phyloP scores from a whole-genome alignment of 257 asterid species.

The Capsicum rhomboideum region DNA sequence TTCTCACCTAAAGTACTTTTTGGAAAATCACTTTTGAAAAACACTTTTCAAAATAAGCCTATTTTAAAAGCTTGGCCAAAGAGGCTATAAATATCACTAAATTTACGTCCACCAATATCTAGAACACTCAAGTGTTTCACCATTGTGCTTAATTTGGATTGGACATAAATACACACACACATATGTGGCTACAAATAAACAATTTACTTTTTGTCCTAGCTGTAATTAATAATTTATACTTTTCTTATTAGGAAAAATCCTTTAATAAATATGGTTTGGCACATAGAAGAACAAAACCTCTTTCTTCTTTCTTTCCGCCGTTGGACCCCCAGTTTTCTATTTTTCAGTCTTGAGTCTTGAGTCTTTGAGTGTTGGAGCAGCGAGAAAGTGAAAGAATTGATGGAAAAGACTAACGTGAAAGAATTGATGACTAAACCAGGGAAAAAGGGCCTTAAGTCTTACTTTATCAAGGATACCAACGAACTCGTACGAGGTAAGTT shows the following conservation, averaged over 20 bases:
- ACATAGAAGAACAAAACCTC: background rate
- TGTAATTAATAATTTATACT: too few relatives aligned
- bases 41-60: too few relatives aligned
- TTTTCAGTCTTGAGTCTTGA: background rate
- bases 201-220: background rate
- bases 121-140: background rate
- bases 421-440: conserved; percentile 72
- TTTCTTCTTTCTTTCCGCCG: background rate
- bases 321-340: background rate
- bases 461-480: conserved; percentile 83
- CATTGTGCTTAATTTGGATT: background rate
- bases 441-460: conserved; percentile 76
- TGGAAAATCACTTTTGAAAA: too few relatives aligned
- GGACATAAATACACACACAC: too few relatives aligned
- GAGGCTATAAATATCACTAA: background rate
- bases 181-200: background rate
- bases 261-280: background rate
- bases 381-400: background rate
- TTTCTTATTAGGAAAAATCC: too few relatives aligned
- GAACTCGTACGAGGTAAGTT: conserved; percentile 75
- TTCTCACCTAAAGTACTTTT: too few relatives aligned
- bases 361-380: background rate
- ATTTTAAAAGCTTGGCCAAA: too few relatives aligned
- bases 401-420: conserved; percentile 92
- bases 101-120: background rate